A percentile compares a stretch with the other conserved stretches of the same genome.
Evolutionary conservation across 371 early-diverging fungal genomes (phyloP).

Genomic region (Mortierella sp.): DNA sequence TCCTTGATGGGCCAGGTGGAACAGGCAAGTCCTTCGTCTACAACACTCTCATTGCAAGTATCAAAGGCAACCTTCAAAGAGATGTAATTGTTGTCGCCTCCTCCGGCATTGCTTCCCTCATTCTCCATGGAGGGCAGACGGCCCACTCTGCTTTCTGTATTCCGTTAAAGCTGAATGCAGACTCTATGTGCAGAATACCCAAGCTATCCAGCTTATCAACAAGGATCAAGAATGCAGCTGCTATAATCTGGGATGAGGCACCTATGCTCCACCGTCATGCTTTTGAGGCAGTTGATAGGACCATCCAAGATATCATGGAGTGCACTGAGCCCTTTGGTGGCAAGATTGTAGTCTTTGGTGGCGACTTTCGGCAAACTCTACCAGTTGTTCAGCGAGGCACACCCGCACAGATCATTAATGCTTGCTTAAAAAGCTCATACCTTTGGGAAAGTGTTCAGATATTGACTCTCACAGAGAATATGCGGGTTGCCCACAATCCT

Average conservation of each 20-base stretch:
- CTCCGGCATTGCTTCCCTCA: constrained; percentile 44
- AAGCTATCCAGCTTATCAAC: constrained; percentile 7
- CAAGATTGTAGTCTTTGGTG: constrained; percentile 33
- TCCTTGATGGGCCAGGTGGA: constrained; percentile 33
- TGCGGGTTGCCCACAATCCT: neutral
- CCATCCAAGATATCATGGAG: constrained; percentile 33
- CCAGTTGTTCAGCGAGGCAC: constrained; percentile 20
- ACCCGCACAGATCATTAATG: constrained; percentile 7
- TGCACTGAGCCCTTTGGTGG: constrained; percentile 34
- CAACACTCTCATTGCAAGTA: constrained; percentile 19
- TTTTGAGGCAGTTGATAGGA: constrained; percentile 39
- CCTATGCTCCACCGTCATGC: constrained; percentile 34
- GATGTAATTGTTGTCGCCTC: constrained; percentile 30
- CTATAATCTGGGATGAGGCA: constrained; percentile 55
- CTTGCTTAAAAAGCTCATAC: constrained; percentile 2
- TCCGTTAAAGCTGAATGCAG: constrained; percentile 17
- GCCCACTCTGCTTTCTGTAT: constrained; percentile 47
- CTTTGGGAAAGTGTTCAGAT: constrained; percentile 7
- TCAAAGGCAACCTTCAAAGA: neutral
- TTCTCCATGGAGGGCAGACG: constrained; percentile 46
- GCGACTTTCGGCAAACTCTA: constrained; percentile 33
- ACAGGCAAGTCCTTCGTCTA: constrained; percentile 26
- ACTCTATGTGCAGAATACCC: constrained; percentile 22
- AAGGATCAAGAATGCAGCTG: constrained; percentile 9
- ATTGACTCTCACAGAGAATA: constrained; percentile 1